Percentiles rank a stretch among this genome's conserved stretches.
phyloP scores from a whole-genome alignment of 75 land plant species.

The Selaginella moellendorffii region DNA sequence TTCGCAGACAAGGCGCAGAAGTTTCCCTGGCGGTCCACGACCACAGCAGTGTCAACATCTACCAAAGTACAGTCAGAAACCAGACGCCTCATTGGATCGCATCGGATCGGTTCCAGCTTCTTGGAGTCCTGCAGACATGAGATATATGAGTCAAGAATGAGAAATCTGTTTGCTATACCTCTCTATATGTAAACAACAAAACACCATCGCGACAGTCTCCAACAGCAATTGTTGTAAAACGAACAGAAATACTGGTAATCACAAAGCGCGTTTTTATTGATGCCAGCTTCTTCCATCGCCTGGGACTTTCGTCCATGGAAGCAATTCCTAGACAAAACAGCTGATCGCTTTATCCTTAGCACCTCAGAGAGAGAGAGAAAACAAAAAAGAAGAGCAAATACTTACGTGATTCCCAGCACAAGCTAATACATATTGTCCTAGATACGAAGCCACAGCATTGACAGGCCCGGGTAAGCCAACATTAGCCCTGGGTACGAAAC shows the following conservation, averaged over 20 bases:
- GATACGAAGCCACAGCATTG: slow-evolving; percentile 58
- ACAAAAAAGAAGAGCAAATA: no score
- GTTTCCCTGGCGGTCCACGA: slow-evolving; percentile 71
- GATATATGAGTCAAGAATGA: no score
- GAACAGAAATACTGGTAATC: slow-evolving; percentile 49
- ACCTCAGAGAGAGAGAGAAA: background rate
- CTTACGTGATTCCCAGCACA: slow-evolving; percentile 92
- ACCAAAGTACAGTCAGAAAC: slow-evolving; percentile 83
- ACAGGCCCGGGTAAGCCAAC: slow-evolving; percentile 46
- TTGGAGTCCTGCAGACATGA: slow-evolving; percentile 34
- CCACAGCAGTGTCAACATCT: slow-evolving; percentile 72
- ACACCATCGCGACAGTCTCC: slow-evolving; percentile 97
- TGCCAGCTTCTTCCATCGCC: slow-evolving; percentile 40
- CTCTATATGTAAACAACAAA: slow-evolving; percentile 63
- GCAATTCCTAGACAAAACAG: slow-evolving; percentile 62
- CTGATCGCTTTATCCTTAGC: slow-evolving; percentile 22
- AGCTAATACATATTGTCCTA: slow-evolving; percentile 64
- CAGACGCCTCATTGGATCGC: slow-evolving; percentile 73
- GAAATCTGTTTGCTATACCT: no score
- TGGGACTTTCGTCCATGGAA: slow-evolving; percentile 44
- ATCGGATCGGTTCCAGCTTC: slow-evolving; percentile 60
- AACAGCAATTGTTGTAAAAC: slow-evolving; percentile 71
- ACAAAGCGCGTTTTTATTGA: slow-evolving; percentile 63
- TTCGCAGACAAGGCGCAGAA: slow-evolving; percentile 48
- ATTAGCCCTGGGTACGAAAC: slow-evolving; percentile 31